These are phyloP conservation scores for Ustilaginoidea virens DNA, from an alignment of 2,329 filamentous ascomycete species.

Conservation along the genomic window DNA sequence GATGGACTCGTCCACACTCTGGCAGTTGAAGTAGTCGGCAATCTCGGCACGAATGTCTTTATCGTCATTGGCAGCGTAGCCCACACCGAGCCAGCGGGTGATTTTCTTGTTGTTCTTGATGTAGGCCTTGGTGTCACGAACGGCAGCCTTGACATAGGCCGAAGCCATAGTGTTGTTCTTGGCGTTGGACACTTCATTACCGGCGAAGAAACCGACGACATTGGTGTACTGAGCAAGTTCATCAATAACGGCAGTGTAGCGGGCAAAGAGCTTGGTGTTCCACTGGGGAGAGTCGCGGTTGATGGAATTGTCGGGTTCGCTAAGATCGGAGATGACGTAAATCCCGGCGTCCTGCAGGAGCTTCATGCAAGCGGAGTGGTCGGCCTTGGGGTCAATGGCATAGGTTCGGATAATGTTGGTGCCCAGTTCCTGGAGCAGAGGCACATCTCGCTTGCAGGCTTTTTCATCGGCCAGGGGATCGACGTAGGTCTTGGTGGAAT, in stretches of 20 bases:
- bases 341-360: slow-evolving; percentile 73
- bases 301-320: slow-evolving; percentile 70
- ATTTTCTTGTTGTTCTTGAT: slow-evolving; percentile 69
- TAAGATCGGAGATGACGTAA: slow-evolving; percentile 87
- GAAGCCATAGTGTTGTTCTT: slow-evolving; percentile 79
- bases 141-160: slow-evolving; percentile 92
- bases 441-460: slow-evolving; percentile 72
- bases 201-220: slow-evolving; percentile 92
- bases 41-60: slow-evolving; percentile 65
- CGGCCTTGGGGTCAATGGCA: slow-evolving; percentile 63
- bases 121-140: slow-evolving; percentile 90
- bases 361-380: slow-evolving; percentile 78
- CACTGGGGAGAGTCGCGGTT: slow-evolving; percentile 66
- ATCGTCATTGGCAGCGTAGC: slow-evolving; percentile 94
- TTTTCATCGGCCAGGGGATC: slow-evolving; percentile 67
- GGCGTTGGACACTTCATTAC: slow-evolving; percentile 91
- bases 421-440: slow-evolving; percentile 58
- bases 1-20: slow-evolving; percentile 46
- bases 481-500: slow-evolving; percentile 39
- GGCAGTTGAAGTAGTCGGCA: slow-evolving; percentile 91
- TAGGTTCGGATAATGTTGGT: slow-evolving; percentile 96
- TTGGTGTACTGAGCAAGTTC: slow-evolving; percentile 72
- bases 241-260: slow-evolving; percentile 77
- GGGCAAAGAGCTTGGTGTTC: slow-evolving; percentile 61
- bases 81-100: slow-evolving; percentile 72